Conservation (phyloP, 148 eudicot species). For the Camellia lanceoleosa region DNA sequence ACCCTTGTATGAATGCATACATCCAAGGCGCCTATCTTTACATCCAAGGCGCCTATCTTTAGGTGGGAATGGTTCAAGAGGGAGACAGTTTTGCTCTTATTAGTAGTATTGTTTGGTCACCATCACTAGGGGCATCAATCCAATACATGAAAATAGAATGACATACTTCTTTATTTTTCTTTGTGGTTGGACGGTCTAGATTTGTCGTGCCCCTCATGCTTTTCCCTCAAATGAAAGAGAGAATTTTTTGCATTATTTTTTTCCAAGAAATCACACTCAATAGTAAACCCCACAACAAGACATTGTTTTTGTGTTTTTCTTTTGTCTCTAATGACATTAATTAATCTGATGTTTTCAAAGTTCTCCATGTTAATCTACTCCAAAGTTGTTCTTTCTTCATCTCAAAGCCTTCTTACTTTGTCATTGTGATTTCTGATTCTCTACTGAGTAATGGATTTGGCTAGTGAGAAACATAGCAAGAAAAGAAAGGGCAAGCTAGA, state of each 20-base stretch:
- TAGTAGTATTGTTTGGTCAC: too few species aligned
- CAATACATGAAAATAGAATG: too few species aligned
- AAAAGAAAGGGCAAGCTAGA: neutral
- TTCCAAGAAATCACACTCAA: neutral
- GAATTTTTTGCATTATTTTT: too few species aligned
- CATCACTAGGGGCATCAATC: too few species aligned
- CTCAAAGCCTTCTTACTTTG: neutral
- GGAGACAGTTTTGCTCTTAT: too few species aligned
- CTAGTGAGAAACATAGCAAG: neutral
- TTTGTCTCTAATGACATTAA: neutral
- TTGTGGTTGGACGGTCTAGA: neutral
- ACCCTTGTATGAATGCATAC: too few species aligned
- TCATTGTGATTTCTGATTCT: neutral
- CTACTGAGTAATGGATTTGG: conserved; percentile 11
- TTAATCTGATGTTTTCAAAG: neutral
- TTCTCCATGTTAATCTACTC: neutral
- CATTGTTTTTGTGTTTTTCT: neutral
- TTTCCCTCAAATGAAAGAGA: neutral
- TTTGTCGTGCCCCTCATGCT: neutral
- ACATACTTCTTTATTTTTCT: too few species aligned
- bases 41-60: too few species aligned
- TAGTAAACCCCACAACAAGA: neutral
- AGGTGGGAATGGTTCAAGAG: too few species aligned
- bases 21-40: too few species aligned
- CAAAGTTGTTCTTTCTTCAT: neutral